A percentile compares a stretch with the other conserved stretches of the same genome.
phyloP scores from a whole-genome alignment of 192 early-diverging fungal genomes.

The Coemansia sp. region DNA sequence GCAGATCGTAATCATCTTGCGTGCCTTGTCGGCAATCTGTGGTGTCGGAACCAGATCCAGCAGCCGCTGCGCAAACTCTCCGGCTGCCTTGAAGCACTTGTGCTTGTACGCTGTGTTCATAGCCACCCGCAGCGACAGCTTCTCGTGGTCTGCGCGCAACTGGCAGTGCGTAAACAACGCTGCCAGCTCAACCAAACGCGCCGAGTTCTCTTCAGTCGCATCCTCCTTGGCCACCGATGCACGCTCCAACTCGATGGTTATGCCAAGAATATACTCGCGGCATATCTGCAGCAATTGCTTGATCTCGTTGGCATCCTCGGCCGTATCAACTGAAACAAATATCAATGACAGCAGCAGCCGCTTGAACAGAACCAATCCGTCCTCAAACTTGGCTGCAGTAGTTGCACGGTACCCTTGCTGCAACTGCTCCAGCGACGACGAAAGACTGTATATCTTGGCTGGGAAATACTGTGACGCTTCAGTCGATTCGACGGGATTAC shows the following conservation, averaged over 20 bases:
- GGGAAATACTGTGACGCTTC: slow-evolving; percentile 49
- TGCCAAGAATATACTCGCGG: slow-evolving; percentile 91
- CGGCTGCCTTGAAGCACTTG: slow-evolving; percentile 81
- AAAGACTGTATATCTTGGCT: slow-evolving; percentile 33
- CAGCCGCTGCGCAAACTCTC: slow-evolving; percentile 85
- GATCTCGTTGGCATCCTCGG: slow-evolving; percentile 75
- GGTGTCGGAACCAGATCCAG: slow-evolving; percentile 85
- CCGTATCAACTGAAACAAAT: slow-evolving; percentile 67
- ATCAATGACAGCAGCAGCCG: slow-evolving; percentile 75
- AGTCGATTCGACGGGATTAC: slow-evolving; percentile 57
- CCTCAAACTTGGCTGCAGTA: slow-evolving; percentile 78
- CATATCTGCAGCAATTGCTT: slow-evolving; percentile 74
- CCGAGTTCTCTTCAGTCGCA: slow-evolving; percentile 52
- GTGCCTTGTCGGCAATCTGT: slow-evolving; percentile 75
- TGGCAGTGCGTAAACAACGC: slow-evolving; percentile 95
- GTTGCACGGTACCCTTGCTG: slow-evolving; percentile 84
- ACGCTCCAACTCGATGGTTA: slow-evolving; percentile 80
- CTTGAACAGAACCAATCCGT: slow-evolving; percentile 73
- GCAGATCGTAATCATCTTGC: slow-evolving; percentile 71
- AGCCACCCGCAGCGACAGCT: slow-evolving; percentile 82
- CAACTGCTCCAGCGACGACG: slow-evolving; percentile 61
- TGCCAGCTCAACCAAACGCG: slow-evolving; percentile 87
- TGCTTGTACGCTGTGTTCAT: slow-evolving; percentile 80
- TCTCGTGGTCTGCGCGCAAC: slow-evolving; percentile 85
- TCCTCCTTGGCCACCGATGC: slow-evolving; percentile 59